These are phyloP conservation scores for Populus alba DNA, from an alignment of 345 rosid species.

Conservation along the genomic window DNA sequence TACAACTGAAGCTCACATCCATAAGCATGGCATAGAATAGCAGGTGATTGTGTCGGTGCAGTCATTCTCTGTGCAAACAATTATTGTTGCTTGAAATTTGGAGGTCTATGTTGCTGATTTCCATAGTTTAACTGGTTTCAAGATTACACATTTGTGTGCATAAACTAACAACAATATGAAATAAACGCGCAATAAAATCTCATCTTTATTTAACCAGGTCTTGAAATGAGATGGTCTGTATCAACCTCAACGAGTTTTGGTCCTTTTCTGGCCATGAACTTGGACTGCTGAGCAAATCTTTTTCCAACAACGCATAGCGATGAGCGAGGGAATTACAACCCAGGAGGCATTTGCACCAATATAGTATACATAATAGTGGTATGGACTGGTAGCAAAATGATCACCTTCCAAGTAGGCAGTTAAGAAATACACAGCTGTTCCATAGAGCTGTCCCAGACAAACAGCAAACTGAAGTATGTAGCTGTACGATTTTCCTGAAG, in stretches of 20 bases:
- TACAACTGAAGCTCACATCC: not conserved
- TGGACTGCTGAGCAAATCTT: slow-evolving; percentile 51
- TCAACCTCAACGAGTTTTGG: slow-evolving; percentile 41
- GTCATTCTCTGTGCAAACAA: not conserved
- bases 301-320: slow-evolving; percentile 73
- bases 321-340: slow-evolving; percentile 65
- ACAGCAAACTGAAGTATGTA: slow-evolving; percentile 81
- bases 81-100: slow-evolving; percentile 1
- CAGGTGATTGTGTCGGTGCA: not conserved
- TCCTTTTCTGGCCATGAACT: slow-evolving; percentile 44
- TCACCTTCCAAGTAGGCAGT: slow-evolving; percentile 82
- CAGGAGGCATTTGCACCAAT: slow-evolving; percentile 63
- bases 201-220: not conserved
- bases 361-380: slow-evolving; percentile 69
- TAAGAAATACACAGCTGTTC: slow-evolving; percentile 72
- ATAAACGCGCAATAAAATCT: not conserved
- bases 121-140: not conserved
- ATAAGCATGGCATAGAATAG: not conserved
- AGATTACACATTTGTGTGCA: not conserved
- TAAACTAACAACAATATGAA: not conserved
- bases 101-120: not conserved
- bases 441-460: slow-evolving; percentile 87
- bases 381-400: slow-evolving; percentile 59
- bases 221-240: too few relatives aligned
- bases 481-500: slow-evolving; percentile 68